Conservation (phyloP, 768 basidiomycete genomes). For the Tricholoma matsutake region DNA sequence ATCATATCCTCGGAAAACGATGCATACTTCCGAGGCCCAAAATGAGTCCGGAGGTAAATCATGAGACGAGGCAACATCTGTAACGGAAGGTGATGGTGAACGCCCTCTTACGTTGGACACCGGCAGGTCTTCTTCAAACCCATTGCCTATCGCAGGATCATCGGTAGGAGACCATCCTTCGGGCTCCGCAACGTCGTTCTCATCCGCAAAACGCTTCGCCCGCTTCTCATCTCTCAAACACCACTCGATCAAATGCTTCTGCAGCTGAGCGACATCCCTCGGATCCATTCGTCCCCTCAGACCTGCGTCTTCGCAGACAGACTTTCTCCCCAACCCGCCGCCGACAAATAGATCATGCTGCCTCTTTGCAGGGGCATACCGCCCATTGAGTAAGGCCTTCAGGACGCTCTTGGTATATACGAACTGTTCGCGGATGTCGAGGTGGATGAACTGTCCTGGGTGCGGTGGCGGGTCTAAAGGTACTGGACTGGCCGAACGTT, state of each 20-base stretch:
- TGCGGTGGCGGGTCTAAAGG: constrained; percentile 42
- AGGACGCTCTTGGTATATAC: constrained; percentile 64
- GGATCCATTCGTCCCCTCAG: constrained; percentile 42
- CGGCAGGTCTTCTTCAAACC: constrained; percentile 4
- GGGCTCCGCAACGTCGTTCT: neutral
- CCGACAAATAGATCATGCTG: constrained; percentile 55
- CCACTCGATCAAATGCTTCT: constrained; percentile 38
- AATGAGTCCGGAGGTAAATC: neutral
- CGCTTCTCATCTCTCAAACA: constrained; percentile 33
- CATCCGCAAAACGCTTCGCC: constrained; percentile 14
- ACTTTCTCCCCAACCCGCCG: constrained; percentile 48
- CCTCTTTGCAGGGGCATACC: constrained; percentile 49
- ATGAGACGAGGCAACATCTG: neutral
- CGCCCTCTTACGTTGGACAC: constrained; percentile 3
- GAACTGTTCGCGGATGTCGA: constrained; percentile 58
- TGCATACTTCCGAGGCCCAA: neutral
- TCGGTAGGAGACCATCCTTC: neutral
- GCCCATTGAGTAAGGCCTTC: constrained; percentile 51
- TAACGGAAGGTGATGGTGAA: constrained; percentile 18
- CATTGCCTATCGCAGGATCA: neutral
- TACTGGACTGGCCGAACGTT: constrained; percentile 37
- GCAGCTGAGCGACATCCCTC: constrained; percentile 33
- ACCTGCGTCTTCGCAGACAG: constrained; percentile 33
- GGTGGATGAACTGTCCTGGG: constrained; percentile 39
- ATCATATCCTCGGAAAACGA: neutral